These are phyloP conservation scores for Colletotrichum orchidophilum DNA, from an alignment of 2,329 filamentous ascomycete species.

Conservation along the genomic window DNA sequence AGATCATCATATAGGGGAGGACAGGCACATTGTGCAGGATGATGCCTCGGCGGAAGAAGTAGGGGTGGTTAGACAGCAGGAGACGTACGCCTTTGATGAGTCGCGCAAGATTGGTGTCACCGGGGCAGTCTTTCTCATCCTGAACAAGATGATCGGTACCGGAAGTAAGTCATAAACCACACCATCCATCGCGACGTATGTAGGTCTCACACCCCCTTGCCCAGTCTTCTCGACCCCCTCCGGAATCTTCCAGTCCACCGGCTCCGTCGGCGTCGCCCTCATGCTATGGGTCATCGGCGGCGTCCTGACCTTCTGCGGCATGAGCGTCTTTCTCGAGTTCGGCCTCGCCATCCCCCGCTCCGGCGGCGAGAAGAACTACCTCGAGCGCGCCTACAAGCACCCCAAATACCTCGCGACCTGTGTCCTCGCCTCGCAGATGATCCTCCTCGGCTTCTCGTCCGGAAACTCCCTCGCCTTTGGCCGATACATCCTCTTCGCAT, in stretches of 20 bases:
- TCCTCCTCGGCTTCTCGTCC: slow-evolving; percentile 68
- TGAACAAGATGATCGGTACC: slow-evolving; percentile 69
- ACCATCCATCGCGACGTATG: neutral
- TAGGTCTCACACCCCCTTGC: slow-evolving; percentile 3
- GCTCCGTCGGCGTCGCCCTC: slow-evolving; percentile 58
- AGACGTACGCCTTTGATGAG: slow-evolving; percentile 49
- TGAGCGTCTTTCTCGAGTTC: slow-evolving; percentile 71
- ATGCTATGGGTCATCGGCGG: slow-evolving; percentile 47
- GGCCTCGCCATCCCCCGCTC: slow-evolving; percentile 69
- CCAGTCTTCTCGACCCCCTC: slow-evolving; percentile 65
- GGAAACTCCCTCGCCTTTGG: slow-evolving; percentile 68
- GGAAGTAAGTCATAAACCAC: slow-evolving; percentile 54
- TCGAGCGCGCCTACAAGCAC: slow-evolving; percentile 68
- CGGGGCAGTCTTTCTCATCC: slow-evolving; percentile 62
- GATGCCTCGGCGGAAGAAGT: neutral
- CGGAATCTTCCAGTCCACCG: slow-evolving; percentile 60
- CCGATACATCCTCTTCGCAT: slow-evolving; percentile 65
- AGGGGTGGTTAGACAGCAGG: slow-evolving; percentile 31
- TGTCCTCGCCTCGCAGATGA: slow-evolving; percentile 68
- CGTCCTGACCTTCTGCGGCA: slow-evolving; percentile 65
- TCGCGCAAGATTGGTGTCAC: slow-evolving; percentile 61
- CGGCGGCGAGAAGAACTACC: slow-evolving; percentile 73
- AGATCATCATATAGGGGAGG: slow-evolving; percentile 15
- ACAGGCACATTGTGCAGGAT: neutral
- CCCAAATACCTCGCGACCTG: slow-evolving; percentile 68